Base-by-base conservation (phyloP, 1,284 basidiomycete genomes). In the Austroboletus niveus region DNA sequence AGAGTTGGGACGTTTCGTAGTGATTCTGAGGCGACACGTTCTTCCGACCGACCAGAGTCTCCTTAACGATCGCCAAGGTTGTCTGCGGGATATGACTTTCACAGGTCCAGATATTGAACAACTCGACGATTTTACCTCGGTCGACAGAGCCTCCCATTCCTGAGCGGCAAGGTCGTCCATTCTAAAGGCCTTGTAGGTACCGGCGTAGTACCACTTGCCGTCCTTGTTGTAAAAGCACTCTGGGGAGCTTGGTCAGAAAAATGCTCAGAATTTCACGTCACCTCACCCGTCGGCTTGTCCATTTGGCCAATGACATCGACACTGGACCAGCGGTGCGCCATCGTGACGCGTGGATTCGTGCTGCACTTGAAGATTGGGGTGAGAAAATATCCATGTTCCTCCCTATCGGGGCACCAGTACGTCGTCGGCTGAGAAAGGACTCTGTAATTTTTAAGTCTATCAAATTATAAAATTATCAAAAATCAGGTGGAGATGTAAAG, bases 201-300 rank as follows among this genome's bases (percentile, higher is more conserved):
- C 87, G 14, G 87, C 87, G 54, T 89, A 89, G 63, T 89, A 89
- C 85, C 85, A 89, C 55, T 80, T 79, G 12, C 84, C 84, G 50
- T 87, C 84, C 62, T 82, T 87, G 64, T 83, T 84, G 59, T 82
- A 89, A 65, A 89, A 89, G 57, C 85, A 89, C 61, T 89, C 87
- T 89, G 54, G n/a, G 47, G 27, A n/a, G 41, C 36, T 17, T 32
- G 8, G 17, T 64, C 43, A 64, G 57, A 14, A 14, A 17, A 24
- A 20, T 8, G n/a, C 20, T 31, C n/a, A 10, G 9, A 32, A 35
- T 5, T 36, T 36, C 15, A 10, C 41, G 12, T 32, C 38, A 32
- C 47, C 70, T 56, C 57, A 81, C 87, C 87, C 48, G 83, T 87
- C 1, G 84, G 79, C 54, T 79, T 78, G 54, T 66, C 75, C 72